Conservation (phyloP, 2,329 filamentous ascomycete genomes). For the Stenocarpella maydis region DNA sequence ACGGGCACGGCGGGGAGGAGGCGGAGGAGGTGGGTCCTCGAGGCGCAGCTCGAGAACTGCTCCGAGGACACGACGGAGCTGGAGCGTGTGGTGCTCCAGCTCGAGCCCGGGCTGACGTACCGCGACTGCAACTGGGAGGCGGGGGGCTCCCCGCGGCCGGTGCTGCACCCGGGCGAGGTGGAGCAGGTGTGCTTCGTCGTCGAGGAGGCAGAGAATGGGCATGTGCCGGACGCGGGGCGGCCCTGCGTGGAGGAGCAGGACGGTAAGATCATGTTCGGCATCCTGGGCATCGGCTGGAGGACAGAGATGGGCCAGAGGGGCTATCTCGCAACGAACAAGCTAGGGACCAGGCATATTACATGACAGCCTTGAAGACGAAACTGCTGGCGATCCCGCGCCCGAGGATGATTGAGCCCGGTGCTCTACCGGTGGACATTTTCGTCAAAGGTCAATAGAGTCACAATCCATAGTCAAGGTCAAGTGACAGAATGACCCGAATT, state of each 20-base stretch:
- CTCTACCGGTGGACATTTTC: no score
- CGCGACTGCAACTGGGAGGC: slow-evolving; percentile 66
- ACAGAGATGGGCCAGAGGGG: slow-evolving; percentile 90
- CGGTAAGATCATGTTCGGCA: slow-evolving; percentile 74
- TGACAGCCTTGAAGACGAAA: background rate
- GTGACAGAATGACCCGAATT: slow-evolving; percentile 11
- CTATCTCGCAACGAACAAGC: slow-evolving; percentile 85
- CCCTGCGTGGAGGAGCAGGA: slow-evolving; percentile 61
- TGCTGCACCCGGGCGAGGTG: slow-evolving; percentile 69
- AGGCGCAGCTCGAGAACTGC: slow-evolving; percentile 95
- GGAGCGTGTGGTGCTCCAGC: slow-evolving; percentile 68
- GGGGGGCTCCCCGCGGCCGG: slow-evolving; percentile 55
- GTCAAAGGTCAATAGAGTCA: background rate
- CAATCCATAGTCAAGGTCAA: background rate
- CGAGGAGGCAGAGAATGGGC: slow-evolving; percentile 54
- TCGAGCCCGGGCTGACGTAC: slow-evolving; percentile 59
- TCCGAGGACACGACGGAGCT: slow-evolving; percentile 84
- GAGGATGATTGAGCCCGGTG: background rate
- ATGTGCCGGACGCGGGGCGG: slow-evolving; percentile 43
- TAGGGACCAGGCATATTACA: slow-evolving; percentile 59
- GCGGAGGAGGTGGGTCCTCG: slow-evolving; percentile 73
- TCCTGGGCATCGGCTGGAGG: slow-evolving; percentile 87
- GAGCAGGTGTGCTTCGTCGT: slow-evolving; percentile 73
- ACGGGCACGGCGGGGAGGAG: slow-evolving; percentile 35
- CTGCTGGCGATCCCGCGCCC: background rate